Percentiles rank a stretch among this genome's conserved stretches.
These are phyloP conservation scores for Nasturtium officinale DNA, from an alignment of 345 rosid genomes.

Conservation along the genomic window DNA sequence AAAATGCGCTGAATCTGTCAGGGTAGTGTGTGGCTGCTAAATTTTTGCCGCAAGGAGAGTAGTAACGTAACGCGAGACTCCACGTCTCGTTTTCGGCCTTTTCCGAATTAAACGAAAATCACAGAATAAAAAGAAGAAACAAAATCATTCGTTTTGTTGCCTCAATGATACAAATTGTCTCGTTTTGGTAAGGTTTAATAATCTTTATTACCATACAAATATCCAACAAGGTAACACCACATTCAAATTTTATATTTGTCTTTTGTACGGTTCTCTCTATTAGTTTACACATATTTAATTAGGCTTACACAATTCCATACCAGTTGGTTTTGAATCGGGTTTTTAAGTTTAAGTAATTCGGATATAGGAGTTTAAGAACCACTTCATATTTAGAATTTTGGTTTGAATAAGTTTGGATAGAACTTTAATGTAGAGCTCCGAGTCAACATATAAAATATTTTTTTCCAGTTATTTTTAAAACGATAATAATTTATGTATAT, in stretches of 20 bases:
- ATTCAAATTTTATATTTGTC: not conserved
- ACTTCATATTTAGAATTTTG: too few relatives aligned
- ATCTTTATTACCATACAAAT: not conserved
- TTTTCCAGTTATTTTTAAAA: too few relatives aligned
- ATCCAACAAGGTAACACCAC: not conserved
- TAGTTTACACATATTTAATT: not conserved
- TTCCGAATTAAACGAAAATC: not conserved
- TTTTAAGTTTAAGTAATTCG: too few relatives aligned
- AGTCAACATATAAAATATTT: too few relatives aligned
- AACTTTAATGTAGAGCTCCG: too few relatives aligned
- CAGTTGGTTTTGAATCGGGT: not conserved
- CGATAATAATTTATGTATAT: too few relatives aligned
- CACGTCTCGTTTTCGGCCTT: constrained; percentile 35
- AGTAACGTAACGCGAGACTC: constrained; percentile 36
- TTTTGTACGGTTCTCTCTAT: not conserved
- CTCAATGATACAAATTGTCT: not conserved
- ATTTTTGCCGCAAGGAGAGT: constrained; percentile 27
- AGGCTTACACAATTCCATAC: too few relatives aligned
- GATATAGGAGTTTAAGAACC: too few relatives aligned
- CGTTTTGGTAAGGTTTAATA: not conserved
- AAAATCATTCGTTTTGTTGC: not conserved
- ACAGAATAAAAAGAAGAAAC: not conserved
- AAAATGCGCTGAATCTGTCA: not conserved
- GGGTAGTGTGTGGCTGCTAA: constrained; percentile 33
- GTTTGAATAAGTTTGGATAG: too few relatives aligned